Base-by-base conservation (phyloP, 2,329 filamentous ascomycete species). In the Amylocarpus encephaloides region DNA sequence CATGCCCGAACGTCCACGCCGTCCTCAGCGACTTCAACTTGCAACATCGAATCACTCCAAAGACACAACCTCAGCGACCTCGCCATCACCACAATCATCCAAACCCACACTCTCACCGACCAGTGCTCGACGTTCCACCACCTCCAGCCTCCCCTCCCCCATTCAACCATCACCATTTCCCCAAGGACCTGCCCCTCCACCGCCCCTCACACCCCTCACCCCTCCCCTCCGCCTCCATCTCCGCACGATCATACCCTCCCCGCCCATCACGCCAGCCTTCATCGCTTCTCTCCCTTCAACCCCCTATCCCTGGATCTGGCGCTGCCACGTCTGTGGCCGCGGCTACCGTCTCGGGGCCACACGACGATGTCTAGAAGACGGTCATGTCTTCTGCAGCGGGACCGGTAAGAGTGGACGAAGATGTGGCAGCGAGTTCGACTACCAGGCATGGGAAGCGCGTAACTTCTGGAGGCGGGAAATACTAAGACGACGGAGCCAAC, bases 221-320 rank as follows among this genome's bases (percentile, higher is more conserved):
- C 53, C 55, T 5, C 53, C 54, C 33, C 52, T 46, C 1, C 53
- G 52, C 13, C 52, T 57, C 47, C 55, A 61, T 30, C 51, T 55
- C 5, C 51, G 32, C 49, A 63, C 35, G 52, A 58, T 32, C 52
- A 52, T 36, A 59, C 62, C 13, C 56, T 62, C 29, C 53, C 62
- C 11, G 44, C 29, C 59, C 53, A 12, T 64, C 53, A 6, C 62
- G 42, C 2, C 62, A 54, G 1, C 59, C 53, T 19, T 62, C 59
- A 6, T 46, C 43, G 7, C 55, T 54, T 33, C 60, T 55, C 3
- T 60, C 46, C n/a, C 66, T 53, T 2, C 58, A 60, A 6, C 57
- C 54, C 16, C 60, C 40, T 16, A 46, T 7, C 55, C 67, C 9
- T 70, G 66, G 67, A 45, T 68, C 10, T 70, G 68, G 68, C 62